A percentile compares a stretch with the other conserved stretches of the same genome.
Conservation (phyloP, 257 asterid genomes). For the Leptodermis oblonga region DNA sequence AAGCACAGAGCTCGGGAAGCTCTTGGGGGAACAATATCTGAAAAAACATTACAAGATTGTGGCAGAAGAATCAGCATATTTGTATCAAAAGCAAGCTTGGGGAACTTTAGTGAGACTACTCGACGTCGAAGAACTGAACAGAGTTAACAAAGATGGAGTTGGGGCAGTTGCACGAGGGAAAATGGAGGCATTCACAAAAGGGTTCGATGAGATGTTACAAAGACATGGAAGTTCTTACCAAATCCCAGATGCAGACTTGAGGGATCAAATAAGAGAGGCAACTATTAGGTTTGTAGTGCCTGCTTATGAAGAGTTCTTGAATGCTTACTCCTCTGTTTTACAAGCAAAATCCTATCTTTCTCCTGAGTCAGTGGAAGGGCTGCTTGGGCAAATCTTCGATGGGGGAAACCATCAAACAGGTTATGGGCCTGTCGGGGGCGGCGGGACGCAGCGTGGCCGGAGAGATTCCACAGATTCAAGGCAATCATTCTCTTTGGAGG, state of each 20-base stretch:
- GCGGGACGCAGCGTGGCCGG: conserved; percentile 11
- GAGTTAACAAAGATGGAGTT: conserved; percentile 23
- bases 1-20: conserved; percentile 51
- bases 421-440: conserved; percentile 14
- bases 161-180: conserved; percentile 36
- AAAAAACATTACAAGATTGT: conserved; percentile 50
- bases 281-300: conserved; percentile 51
- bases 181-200: conserved; percentile 51
- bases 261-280: conserved; percentile 71
- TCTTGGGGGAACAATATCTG: conserved; percentile 62
- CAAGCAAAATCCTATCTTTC: conserved; percentile 33
- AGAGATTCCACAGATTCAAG: conserved; percentile 22
- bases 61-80: conserved; percentile 71
- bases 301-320: conserved; percentile 43
- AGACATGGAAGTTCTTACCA: conserved; percentile 43
- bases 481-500: conserved; percentile 30
- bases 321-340: conserved; percentile 26
- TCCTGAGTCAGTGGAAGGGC: conserved; percentile 38
- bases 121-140: conserved; percentile 36
- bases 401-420: conserved; percentile 22
- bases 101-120: conserved; percentile 46
- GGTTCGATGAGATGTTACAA: conserved; percentile 48
- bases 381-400: conserved; percentile 46
- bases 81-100: conserved; percentile 79
- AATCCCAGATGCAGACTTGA: conserved; percentile 70